These are phyloP conservation scores for Phytophthora gonapodyides DNA, from an alignment of 352 stramenopile species.

Conservation along the genomic window DNA sequence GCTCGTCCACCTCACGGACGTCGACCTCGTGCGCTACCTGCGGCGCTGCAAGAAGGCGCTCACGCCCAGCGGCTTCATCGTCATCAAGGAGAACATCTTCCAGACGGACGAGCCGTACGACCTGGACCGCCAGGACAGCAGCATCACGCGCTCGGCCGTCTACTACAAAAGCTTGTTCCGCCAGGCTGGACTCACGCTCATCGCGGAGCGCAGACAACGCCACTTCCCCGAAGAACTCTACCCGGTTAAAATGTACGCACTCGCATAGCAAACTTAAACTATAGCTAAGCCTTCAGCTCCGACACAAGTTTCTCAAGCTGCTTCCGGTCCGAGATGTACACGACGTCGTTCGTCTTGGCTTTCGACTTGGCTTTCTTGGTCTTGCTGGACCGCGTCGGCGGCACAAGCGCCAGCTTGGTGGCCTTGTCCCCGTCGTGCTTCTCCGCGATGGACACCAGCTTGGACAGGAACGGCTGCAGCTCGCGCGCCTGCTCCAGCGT, in stretches of 20 bases:
- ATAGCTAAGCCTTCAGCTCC: conserved; percentile 24
- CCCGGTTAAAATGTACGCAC: conserved; percentile 95
- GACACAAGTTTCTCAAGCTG: conserved; percentile 37
- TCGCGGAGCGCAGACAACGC: conserved; percentile 83
- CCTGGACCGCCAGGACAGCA: conserved; percentile 94
- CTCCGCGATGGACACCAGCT: conserved; percentile 34
- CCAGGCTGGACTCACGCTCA: conserved; percentile 87
- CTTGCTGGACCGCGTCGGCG: conserved; percentile 16
- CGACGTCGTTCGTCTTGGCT: conserved; percentile 18
- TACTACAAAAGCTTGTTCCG: conserved; percentile 94
- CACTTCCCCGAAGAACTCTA: conserved; percentile 96
- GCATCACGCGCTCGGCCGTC: conserved; percentile 87
- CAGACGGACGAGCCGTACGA: conserved; percentile 81
- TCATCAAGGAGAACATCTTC: conserved; percentile 93
- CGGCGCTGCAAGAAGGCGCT: conserved; percentile 83
- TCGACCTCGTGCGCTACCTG: conserved; percentile 94
- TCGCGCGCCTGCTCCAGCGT: conserved; percentile 81
- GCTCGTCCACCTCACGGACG: conserved; percentile 94
- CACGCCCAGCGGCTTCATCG: conserved; percentile 59
- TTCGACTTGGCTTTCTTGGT: conserved; percentile 26
- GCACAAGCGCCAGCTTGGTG: conserved; percentile 42
- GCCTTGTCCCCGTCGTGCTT: conserved; percentile 30
- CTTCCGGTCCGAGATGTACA: conserved; percentile 35
- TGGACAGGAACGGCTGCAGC: conserved; percentile 58
- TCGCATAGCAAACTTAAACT: conserved; percentile 44